A percentile compares a stretch with the other conserved stretches of the same genome.
Conservation (phyloP, 768 basidiomycete genomes). For the Mycena pura region DNA sequence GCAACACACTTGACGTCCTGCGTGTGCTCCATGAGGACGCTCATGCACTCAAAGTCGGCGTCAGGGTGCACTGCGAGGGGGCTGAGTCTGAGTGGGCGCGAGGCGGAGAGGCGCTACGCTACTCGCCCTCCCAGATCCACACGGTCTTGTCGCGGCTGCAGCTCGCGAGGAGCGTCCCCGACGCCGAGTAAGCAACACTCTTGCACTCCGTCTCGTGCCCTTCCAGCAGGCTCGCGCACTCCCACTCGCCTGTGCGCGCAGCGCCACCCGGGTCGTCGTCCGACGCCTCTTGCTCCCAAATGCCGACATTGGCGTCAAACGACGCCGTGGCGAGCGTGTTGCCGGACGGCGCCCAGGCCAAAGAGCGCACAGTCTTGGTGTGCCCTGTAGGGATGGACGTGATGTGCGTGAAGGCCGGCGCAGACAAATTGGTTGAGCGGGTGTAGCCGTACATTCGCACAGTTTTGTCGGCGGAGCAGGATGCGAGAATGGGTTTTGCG, state of each 20-base stretch:
- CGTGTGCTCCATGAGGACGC: constrained; percentile 94
- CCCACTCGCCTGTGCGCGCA: constrained; percentile 79
- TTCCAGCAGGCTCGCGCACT: constrained; percentile 85
- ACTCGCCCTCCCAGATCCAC: constrained; percentile 96
- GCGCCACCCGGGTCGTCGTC: constrained; percentile 40
- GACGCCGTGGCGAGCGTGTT: constrained; percentile 88
- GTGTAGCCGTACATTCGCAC: constrained; percentile 84
- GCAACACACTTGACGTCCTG: constrained; percentile 96
- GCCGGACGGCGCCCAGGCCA: constrained; percentile 92
- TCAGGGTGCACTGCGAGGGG: too few species aligned
- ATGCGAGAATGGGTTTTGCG: constrained; percentile 69
- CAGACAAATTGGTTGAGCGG: constrained; percentile 32
- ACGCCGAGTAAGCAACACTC: constrained; percentile 80
- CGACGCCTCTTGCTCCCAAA: constrained; percentile 79
- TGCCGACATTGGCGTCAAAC: constrained; percentile 90
- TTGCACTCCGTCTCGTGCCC: constrained; percentile 99
- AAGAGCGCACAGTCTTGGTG: constrained; percentile 81
- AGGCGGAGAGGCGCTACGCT: not conserved
- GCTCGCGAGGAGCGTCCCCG: constrained; percentile 87
- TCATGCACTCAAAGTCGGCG: too few species aligned
- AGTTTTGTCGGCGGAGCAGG: constrained; percentile 93
- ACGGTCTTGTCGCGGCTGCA: constrained; percentile 97
- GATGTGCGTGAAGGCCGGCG: constrained; percentile 55
- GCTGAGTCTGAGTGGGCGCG: constrained; percentile 6
- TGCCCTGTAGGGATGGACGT: constrained; percentile 85